Conservation (phyloP, 1,284 basidiomycete species). For the Pisolithus thermaeus region DNA sequence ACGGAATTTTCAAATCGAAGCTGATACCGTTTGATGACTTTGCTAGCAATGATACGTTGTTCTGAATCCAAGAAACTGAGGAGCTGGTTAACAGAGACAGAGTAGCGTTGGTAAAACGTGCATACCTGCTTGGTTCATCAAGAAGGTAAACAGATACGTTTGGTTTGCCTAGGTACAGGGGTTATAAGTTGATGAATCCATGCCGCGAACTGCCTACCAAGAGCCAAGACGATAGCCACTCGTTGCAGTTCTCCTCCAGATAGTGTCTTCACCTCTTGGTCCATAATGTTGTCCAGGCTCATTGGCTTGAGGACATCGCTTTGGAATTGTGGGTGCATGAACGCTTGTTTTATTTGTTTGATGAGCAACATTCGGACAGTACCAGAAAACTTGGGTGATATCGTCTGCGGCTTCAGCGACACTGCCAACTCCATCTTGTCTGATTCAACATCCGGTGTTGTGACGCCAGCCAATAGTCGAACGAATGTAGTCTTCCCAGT, state of each 20-base stretch:
- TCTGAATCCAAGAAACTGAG: slow-evolving; percentile 91
- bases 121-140: slow-evolving; percentile 73
- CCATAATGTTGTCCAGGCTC: slow-evolving; percentile 87
- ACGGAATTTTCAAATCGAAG: background rate
- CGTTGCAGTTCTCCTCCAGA: slow-evolving; percentile 96
- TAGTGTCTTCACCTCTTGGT: slow-evolving; percentile 93
- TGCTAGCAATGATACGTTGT: slow-evolving; percentile 94
- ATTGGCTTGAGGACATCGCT: slow-evolving; percentile 96
- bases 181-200: background rate
- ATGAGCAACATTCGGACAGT: slow-evolving; percentile 88
- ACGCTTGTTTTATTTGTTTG: slow-evolving; percentile 89
- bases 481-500: slow-evolving; percentile 98
- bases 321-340: slow-evolving; percentile 97
- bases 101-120: background rate
- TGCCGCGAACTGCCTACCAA: slow-evolving; percentile 42
- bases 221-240: slow-evolving; percentile 88
- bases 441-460: slow-evolving; percentile 70
- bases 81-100: slow-evolving; percentile 4
- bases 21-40: slow-evolving; percentile 88
- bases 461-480: slow-evolving; percentile 84
- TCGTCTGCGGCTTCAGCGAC: slow-evolving; percentile 93
- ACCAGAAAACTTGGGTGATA: slow-evolving; percentile 93
- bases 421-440: slow-evolving; percentile 79
- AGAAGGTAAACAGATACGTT: slow-evolving; percentile 80
- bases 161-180: slow-evolving; percentile 58